Percentiles rank a stretch among this genome's conserved stretches.
These are phyloP conservation scores for Melampsora americana DNA, from an alignment of 1,284 basidiomycete species.

Conservation along the genomic window DNA sequence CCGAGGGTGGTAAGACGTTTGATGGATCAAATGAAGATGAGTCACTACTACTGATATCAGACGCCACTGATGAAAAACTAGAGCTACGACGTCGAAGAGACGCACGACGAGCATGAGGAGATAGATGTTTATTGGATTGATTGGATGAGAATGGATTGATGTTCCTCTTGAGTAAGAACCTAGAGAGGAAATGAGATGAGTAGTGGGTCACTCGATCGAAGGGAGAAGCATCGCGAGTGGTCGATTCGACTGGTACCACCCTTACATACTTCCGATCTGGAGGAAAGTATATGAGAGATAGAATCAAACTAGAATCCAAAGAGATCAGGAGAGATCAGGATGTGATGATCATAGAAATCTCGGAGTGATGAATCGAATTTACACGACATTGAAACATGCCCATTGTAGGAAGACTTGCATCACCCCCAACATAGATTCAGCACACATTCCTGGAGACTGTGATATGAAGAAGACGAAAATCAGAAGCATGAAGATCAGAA, in stretches of 20 bases:
- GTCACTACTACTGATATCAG: conserved; percentile 22
- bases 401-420: conserved; percentile 80
- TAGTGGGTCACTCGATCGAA: conserved; percentile 29
- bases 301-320: conserved; percentile 64
- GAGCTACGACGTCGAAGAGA: not conserved
- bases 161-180: conserved; percentile 31
- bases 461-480: not conserved
- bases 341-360: not conserved
- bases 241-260: conserved; percentile 30
- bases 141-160: conserved; percentile 9
- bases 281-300: conserved; percentile 80
- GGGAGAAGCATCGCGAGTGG: conserved; percentile 7
- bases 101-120: not conserved
- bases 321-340: not conserved
- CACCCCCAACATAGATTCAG: conserved; percentile 78
- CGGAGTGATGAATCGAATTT: conserved; percentile 52
- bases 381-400: conserved; percentile 82
- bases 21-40: conserved; percentile 41
- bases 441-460: conserved; percentile 69
- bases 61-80: not conserved
- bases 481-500: no score
- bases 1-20: conserved; percentile 39
- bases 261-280: conserved; percentile 34
- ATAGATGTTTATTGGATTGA: not conserved
- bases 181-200: conserved; percentile 39